Evolutionary conservation across 371 early-diverging fungal species (phyloP).

Genomic region (Mycotypha africana): DNA sequence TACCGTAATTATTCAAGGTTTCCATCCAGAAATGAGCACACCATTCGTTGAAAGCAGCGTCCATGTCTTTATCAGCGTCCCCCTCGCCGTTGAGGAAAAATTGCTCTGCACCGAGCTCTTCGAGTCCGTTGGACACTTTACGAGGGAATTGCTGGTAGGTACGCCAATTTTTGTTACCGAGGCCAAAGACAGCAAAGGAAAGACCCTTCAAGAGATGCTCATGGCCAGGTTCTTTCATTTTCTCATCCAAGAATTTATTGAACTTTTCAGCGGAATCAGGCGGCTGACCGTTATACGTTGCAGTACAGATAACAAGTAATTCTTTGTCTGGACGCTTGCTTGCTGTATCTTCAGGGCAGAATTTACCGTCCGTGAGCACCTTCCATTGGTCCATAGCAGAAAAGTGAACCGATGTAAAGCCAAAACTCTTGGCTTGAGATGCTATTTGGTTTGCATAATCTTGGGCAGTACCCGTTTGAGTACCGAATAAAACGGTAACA

Average conservation of each 20-base stretch:
- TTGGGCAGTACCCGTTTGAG: constrained; percentile 51
- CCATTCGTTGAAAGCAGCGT: constrained; percentile 43
- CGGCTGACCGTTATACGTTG: constrained; percentile 54
- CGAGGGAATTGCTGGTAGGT: constrained; percentile 54
- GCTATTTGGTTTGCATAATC: constrained; percentile 46
- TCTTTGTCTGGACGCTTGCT: constrained; percentile 22
- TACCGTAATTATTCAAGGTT: constrained; percentile 23
- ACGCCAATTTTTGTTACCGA: constrained; percentile 56
- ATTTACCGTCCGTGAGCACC: constrained; percentile 27
- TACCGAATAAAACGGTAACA: constrained; percentile 47
- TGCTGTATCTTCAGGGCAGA: constrained; percentile 7
- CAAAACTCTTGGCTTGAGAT: constrained; percentile 38
- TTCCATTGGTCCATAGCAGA: constrained; percentile 47
- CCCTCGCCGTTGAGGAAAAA: constrained; percentile 40
- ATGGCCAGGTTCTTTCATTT: constrained; percentile 15
- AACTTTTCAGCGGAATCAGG: constrained; percentile 56
- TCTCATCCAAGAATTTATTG: constrained; percentile 37
- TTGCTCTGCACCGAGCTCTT: constrained; percentile 45
- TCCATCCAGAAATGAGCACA: constrained; percentile 41
- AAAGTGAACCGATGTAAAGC: constrained; percentile 27
- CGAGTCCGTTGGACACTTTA: constrained; percentile 28
- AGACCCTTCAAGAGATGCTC: constrained; percentile 27
- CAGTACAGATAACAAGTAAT: constrained; percentile 40
- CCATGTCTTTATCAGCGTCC: constrained; percentile 52
- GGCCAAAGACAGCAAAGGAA: constrained; percentile 49